These are phyloP conservation scores for Amanita thiersii DNA, from an alignment of 768 basidiomycete genomes.

Conservation along the genomic window DNA sequence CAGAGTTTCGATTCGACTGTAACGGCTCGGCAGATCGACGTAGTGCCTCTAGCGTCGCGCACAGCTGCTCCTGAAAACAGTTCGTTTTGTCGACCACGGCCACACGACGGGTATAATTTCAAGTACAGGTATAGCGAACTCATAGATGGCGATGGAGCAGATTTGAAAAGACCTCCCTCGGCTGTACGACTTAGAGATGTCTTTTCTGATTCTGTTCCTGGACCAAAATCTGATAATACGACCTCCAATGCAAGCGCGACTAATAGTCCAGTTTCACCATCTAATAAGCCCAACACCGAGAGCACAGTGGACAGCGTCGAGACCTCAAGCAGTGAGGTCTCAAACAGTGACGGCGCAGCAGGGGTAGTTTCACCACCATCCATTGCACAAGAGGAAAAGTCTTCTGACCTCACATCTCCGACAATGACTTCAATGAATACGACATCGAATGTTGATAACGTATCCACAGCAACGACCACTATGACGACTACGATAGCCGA, in stretches of 20 bases:
- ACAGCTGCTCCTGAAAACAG: conserved; percentile 10
- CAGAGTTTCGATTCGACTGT: conserved; percentile 81
- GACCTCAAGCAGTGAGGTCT: too few species aligned
- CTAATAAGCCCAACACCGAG: too few species aligned
- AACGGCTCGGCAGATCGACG: conserved; percentile 56
- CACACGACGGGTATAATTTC: background rate
- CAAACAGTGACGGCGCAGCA: too few species aligned
- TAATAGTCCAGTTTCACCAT: too few species aligned
- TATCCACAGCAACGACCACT: background rate
- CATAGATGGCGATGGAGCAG: conserved; percentile 9
- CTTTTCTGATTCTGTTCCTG: background rate
- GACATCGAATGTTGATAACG: background rate
- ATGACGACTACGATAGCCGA: background rate
- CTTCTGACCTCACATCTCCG: background rate
- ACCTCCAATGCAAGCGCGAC: background rate
- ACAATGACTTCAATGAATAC: too few species aligned
- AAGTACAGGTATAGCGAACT: conserved; percentile 4
- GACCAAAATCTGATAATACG: background rate
- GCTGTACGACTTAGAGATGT: conserved; percentile 15
- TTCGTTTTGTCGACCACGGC: conserved; percentile 11
- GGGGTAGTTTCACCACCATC: too few species aligned
- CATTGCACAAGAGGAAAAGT: too few species aligned
- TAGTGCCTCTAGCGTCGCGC: conserved; percentile 9
- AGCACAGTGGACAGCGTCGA: too few species aligned
- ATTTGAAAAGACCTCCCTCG: conserved; percentile 19